These are phyloP conservation scores for Isabelozyma rhagii DNA, from an alignment of 805 yeast genomes.

Conservation along the genomic window DNA sequence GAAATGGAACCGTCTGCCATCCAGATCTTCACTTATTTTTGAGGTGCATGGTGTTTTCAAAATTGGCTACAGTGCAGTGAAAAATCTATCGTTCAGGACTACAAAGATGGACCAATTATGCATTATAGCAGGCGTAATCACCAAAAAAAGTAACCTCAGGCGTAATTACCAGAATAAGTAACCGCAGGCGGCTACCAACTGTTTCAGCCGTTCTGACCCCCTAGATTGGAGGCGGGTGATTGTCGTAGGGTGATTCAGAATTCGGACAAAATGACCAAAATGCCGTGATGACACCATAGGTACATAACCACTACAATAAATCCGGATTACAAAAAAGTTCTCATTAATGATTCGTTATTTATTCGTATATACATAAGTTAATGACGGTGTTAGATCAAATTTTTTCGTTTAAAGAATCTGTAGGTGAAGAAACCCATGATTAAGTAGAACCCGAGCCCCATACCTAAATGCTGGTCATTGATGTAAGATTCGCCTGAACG, in stretches of 20 bases:
- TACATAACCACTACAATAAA: neutral
- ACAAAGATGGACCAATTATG: no score
- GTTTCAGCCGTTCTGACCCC: neutral
- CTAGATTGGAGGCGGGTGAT: neutral
- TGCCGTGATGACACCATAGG: neutral
- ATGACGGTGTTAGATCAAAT: neutral
- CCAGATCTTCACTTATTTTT: no score
- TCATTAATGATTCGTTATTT: neutral
- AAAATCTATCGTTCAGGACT: no score
- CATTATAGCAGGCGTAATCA: no score
- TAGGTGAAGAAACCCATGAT: constrained; percentile 15
- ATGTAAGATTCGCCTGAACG: constrained; percentile 1
- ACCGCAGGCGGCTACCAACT: neutral
- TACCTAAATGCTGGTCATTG: constrained; percentile 6
- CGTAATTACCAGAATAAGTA: neutral
- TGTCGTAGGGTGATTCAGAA: neutral
- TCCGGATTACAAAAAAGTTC: neutral
- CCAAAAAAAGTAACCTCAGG: neutral
- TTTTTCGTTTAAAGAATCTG: constrained; percentile 11
- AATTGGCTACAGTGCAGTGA: no score
- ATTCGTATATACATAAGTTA: neutral
- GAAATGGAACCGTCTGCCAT: no score
- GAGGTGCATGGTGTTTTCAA: no score
- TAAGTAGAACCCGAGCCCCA: constrained; percentile 16
- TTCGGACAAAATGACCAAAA: neutral